phyloP scores from a whole-genome alignment of 1,284 basidiomycete species.

The Anthracocystis walkeri region DNA sequence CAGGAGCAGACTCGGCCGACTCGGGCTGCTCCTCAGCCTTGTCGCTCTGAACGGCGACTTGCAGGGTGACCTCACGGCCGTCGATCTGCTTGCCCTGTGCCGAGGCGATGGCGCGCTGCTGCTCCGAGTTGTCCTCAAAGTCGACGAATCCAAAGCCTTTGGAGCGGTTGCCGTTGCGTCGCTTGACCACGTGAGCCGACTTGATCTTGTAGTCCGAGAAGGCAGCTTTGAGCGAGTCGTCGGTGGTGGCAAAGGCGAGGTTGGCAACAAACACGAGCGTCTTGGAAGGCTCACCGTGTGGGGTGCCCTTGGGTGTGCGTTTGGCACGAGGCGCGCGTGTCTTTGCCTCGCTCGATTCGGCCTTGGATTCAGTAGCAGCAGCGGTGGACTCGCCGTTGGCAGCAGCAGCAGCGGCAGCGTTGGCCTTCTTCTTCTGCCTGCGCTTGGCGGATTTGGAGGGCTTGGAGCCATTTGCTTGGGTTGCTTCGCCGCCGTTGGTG shows the following conservation, averaged over 20 bases:
- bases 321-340: conserved; percentile 40
- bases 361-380: conserved; percentile 16
- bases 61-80: conserved; percentile 53
- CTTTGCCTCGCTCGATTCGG: conserved; percentile 30
- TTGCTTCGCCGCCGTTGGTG: conserved; percentile 27
- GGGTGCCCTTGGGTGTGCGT: conserved; percentile 50
- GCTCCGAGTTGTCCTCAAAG: conserved; percentile 54
- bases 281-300: conserved; percentile 59
- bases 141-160: conserved; percentile 67
- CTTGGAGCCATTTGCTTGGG: conserved; percentile 29
- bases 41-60: conserved; percentile 56
- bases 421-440: conserved; percentile 52
- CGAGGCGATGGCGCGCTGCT: conserved; percentile 57
- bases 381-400: conserved; percentile 30
- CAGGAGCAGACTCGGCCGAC: conserved; percentile 17
- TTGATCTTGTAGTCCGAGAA: conserved; percentile 57
- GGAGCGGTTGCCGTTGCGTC: conserved; percentile 46
- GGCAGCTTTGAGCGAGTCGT: conserved; percentile 59
- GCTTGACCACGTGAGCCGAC: conserved; percentile 61
- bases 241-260: conserved; percentile 59
- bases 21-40: conserved; percentile 19
- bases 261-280: conserved; percentile 66
- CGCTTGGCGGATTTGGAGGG: conserved; percentile 55
- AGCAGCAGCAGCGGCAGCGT: conserved; percentile 43
- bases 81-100: conserved; percentile 54